Base-by-base conservation (phyloP, 2,329 filamentous ascomycete genomes). In the Dactylella cylindrospora region DNA sequence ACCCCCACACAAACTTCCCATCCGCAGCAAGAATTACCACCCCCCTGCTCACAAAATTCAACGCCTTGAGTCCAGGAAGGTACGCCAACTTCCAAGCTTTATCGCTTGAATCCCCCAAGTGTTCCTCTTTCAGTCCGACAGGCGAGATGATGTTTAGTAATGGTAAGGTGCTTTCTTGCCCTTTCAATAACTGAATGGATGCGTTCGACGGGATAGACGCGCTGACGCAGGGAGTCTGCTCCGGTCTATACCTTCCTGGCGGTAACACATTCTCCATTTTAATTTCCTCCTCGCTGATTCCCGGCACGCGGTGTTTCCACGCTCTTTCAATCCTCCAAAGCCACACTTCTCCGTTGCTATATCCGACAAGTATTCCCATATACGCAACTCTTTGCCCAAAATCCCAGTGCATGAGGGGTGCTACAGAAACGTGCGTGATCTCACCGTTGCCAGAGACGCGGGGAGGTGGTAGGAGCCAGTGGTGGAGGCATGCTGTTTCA, bases 331-430 rank as follows among this genome's bases (percentile, higher is more conserved):
- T 57, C 29, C 60, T 50, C 66, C 66, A 68, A n/a, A 68, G 22
- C 65, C 66, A 68, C 15, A 68, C 57, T 44, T 68, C 66, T 10
- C 66, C 66, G 25, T 66, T 68, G 33, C 59, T 51, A 35, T 67
- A 68, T 5, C 64, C 66, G 10, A 65, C 57, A 22, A 62, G 49
- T n/a, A 68, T 44, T 13, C 59, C 59, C 65, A 67, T 66, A 50
- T 60, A 67, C 36, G 54, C 59, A 15, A 64, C 53, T 15, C 53
- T 60, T 15, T 65, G 59, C 7, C 51, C 66, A 19, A 65, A 50
- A 20, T 67, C 65, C 31, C 65, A 65, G 53, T 66, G 62, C 40
- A 67, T 64, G 20, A 65, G 43, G 8, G 66, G 66, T 2, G 66
- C 62, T 3, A 66, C 33, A 3, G 65, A 65, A 13, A 68, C 22